These are phyloP conservation scores for Elaeagnus macrophylla DNA, from an alignment of 306 rosid genomes.

Conservation along the genomic window DNA sequence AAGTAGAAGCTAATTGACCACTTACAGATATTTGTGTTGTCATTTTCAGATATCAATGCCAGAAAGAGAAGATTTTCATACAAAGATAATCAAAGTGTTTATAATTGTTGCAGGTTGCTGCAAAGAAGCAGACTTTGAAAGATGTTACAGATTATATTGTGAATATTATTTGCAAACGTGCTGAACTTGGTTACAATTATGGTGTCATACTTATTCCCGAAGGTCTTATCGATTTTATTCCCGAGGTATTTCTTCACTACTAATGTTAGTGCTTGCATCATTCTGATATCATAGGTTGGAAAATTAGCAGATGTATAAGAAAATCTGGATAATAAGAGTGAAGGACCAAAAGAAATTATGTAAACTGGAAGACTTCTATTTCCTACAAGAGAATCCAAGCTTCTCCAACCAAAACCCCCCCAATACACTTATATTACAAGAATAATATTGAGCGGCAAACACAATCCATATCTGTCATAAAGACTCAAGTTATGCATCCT, in stretches of 20 bases:
- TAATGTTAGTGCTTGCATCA: too few species aligned
- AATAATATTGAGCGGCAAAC: too few species aligned
- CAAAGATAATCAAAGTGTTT: background rate
- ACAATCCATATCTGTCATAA: too few species aligned
- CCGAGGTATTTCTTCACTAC: conserved; percentile 48
- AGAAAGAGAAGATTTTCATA: background rate
- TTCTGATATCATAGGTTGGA: too few species aligned
- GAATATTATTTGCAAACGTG: conserved; percentile 61
- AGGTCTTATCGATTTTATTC: conserved; percentile 92
- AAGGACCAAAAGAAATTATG: too few species aligned
- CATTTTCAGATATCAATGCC: background rate
- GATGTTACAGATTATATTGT: conserved; percentile 73
- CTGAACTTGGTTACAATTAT: conserved; percentile 52
- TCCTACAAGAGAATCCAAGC: too few species aligned
- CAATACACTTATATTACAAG: too few species aligned
- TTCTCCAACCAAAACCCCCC: too few species aligned
- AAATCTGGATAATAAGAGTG: too few species aligned
- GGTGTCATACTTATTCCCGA: conserved; percentile 89
- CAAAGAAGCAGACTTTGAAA: conserved; percentile 74
- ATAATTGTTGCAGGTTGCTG: conserved; percentile 57
- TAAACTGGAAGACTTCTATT: too few species aligned
- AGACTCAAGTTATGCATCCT: too few species aligned
- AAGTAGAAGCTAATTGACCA: background rate
- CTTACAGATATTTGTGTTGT: background rate
- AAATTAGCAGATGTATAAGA: too few species aligned